Conservation (phyloP, 2,329 filamentous ascomycete genomes). For the Colletotrichum noveboracense region DNA sequence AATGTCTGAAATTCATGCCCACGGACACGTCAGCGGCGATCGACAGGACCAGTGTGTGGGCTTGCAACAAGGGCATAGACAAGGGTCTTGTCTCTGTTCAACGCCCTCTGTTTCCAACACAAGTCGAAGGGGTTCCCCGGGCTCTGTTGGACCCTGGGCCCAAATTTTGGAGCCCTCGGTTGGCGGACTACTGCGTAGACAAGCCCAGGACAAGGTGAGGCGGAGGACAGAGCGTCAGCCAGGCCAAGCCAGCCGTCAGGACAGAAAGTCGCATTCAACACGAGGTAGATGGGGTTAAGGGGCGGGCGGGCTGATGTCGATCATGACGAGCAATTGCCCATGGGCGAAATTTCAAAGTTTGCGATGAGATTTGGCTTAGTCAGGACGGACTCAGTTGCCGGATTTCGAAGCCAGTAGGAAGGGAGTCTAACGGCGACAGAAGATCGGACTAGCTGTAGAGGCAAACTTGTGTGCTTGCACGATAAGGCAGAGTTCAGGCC, state of each 20-base stretch:
- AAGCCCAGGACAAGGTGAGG: neutral
- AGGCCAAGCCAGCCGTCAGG: neutral
- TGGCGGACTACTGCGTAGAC: neutral
- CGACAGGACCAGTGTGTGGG: neutral
- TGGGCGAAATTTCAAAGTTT: neutral
- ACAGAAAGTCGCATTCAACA: neutral
- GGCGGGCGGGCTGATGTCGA: neutral
- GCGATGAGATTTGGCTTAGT: neutral
- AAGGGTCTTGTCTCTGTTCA: neutral
- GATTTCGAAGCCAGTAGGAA: neutral
- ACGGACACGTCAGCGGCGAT: constrained; percentile 2
- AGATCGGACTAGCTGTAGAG: neutral
- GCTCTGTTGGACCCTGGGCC: neutral
- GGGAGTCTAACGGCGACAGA: neutral
- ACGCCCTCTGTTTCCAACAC: neutral
- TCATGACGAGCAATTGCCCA: constrained; percentile 1
- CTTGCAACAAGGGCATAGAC: neutral
- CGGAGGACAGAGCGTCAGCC: constrained; percentile 3
- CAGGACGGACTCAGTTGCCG: neutral
- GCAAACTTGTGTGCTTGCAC: neutral
- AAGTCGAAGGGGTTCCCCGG: neutral
- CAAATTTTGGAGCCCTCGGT: neutral
- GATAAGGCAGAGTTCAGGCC: neutral
- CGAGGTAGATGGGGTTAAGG: neutral
- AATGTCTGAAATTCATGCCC: neutral